Base-by-base conservation (phyloP, 106 monocot species). In the Platanthera guangdongensis region DNA sequence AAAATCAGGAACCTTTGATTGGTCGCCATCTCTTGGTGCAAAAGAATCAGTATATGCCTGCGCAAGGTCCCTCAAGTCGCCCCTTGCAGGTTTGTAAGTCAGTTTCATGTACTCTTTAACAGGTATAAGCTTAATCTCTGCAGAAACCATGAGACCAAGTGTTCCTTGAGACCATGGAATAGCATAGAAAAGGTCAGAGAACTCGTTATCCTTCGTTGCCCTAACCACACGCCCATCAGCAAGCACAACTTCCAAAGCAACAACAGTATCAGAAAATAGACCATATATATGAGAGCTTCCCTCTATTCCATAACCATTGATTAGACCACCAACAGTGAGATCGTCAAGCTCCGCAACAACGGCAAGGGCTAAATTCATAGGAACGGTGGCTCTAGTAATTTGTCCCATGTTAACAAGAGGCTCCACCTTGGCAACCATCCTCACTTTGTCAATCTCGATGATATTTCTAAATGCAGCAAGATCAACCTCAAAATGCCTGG, bases 381-480 rank as follows among this genome's bases (percentile, higher is more conserved):
- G 80, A 5, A 84, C 80, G 8, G 80, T 84, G 7, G 30, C 75
- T 45, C 83, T 57, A 5, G 75, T 80, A 6, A 84, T 80, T 32
- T 84, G 83, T 8, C 83, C 83, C 83, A 83, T 83, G 16, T 83
- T 83, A 51, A 83, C 83, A n/a, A 83, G 78, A 50, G 83, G 83
- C 51, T 84, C 83, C 28, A 79, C 79, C 57, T 74, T 80, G 9
- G 80, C 83, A 19, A 84, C 57, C 83, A 84, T 84, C 30, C 76
- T 71, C 39, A 80, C 83, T 28, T 71, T 84, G 50, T 84, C 75
- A 16, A 84, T 53, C 16, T 84, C 83, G 32, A 84, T 75, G 30
- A 84, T 80, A 63, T 84, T 62, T 52, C 80, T 49, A 15, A 84
- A 84, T 22, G 70, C 69, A 0, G 76, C 75, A 46, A 84, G 80